Evolutionary conservation across 106 monocot species (phyloP), one percentile per base, ranked within the genome.

Genomic region (Dactylorhiza incarnata): DNA sequence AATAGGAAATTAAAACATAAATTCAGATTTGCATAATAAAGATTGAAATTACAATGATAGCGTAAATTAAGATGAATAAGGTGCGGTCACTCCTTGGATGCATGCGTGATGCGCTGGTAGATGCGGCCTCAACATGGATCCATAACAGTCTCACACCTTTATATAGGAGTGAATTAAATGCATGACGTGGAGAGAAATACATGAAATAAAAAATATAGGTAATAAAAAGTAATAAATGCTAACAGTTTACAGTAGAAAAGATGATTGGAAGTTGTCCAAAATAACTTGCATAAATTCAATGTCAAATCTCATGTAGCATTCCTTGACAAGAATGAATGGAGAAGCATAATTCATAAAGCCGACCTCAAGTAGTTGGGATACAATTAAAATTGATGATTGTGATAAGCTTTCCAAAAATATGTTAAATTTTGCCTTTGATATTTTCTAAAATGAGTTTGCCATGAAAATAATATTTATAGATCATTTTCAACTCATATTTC

Each of bases 381-480:
- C 10, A 3, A 0, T 14, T 66, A 66, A 69, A 17, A 11, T 45
- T 69, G 69, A 46, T 69, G 45, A 69, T 69, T 46, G 7, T 46
- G 45, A 45, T 69, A 37, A 46, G 10, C 12, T 65, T 65, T 2
- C 29, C 65, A 26, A 22, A 23, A 29, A 8, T 6, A 46, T 69
- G 45, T 46, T 69, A 17, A n/a, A 45, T 19, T 11, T 65, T 69
- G 7, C n/a, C 69, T 46, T 46, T 69, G 29, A 14, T 69, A n/a
- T 69, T 69, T 45, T 44, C 45, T 69, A 6, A 44, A 69, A 2
- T 4, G 45, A 46, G 45, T 46, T 45, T 72, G 9, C 37, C 48
- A 49, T 49, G 72, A 72, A 49, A 48, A 7, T 71, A 11, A 72
- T 48, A 10, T 22, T 72, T 72, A 1, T 71, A 48, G 71, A 48